Evolutionary conservation across 352 stramenopile species (phyloP).

Genomic region (Globisporangium spinosum): DNA sequence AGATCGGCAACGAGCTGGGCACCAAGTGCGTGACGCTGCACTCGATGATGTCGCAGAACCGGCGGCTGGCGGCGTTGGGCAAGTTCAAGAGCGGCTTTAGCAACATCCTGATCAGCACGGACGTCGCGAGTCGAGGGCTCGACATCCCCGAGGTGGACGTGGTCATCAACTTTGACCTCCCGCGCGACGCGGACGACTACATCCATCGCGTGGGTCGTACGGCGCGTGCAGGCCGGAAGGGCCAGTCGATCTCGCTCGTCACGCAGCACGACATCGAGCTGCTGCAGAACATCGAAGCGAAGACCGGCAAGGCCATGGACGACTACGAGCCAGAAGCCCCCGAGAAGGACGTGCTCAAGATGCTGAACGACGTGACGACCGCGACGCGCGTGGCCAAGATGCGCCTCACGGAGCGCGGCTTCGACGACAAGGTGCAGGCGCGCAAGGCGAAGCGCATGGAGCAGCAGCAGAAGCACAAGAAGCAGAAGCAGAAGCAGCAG

Average conservation of each 20-base stretch:
- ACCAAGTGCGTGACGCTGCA: constrained; percentile 95
- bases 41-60: constrained; percentile 94
- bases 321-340: constrained; percentile 76
- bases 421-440: constrained; percentile 82
- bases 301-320: constrained; percentile 89
- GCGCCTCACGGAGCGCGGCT: constrained; percentile 84
- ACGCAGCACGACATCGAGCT: constrained; percentile 93
- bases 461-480: constrained; percentile 37
- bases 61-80: constrained; percentile 91
- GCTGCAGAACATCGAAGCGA: constrained; percentile 93
- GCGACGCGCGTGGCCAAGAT: constrained; percentile 92
- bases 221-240: constrained; percentile 88
- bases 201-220: constrained; percentile 97
- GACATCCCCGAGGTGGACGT: constrained; percentile 96
- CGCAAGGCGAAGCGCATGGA: constrained; percentile 65
- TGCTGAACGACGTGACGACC: constrained; percentile 95
- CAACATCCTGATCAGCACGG: constrained; percentile 94
- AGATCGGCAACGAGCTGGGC: constrained; percentile 91
- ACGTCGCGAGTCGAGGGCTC: constrained; percentile 95
- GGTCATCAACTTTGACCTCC: constrained; percentile 98
- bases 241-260: constrained; percentile 92
- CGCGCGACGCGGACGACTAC: constrained; percentile 94
- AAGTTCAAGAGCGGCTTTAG: constrained; percentile 96
- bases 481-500: constrained; percentile 21
- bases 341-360: constrained; percentile 93